These are phyloP conservation scores for Puccinia novopanici DNA, from an alignment of 1,284 basidiomycete genomes.

Conservation along the genomic window DNA sequence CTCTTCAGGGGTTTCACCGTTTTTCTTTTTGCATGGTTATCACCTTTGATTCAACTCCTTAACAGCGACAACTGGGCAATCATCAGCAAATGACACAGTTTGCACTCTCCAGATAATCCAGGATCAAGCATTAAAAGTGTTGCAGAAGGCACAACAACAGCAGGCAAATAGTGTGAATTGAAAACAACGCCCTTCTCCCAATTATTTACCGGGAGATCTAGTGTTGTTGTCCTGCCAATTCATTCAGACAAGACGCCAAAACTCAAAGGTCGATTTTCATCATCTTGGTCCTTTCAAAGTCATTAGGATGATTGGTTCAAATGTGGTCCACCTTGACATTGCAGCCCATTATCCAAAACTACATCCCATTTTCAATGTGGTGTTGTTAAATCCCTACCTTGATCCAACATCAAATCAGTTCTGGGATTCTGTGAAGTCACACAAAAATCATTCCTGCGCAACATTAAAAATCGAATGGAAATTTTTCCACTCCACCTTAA, in stretches of 20 bases:
- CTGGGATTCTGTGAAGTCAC: too few species aligned
- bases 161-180: slow-evolving; percentile 6
- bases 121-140: not conserved
- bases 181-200: not conserved
- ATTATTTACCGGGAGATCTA: slow-evolving; percentile 19
- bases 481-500: not conserved
- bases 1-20: slow-evolving; percentile 16
- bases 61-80: not conserved
- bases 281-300: slow-evolving; percentile 22
- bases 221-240: slow-evolving; percentile 1
- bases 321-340: not conserved
- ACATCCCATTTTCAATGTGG: slow-evolving; percentile 1
- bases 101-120: not conserved
- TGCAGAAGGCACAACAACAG: not conserved
- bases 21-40: slow-evolving; percentile 31
- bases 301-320: not conserved
- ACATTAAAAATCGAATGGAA: not conserved
- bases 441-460: too few species aligned
- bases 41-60: slow-evolving; percentile 30
- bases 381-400: not conserved
- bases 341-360: not conserved
- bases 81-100: not conserved
- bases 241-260: not conserved
- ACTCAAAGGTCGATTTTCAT: slow-evolving; percentile 13
- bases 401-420: not conserved